These are phyloP conservation scores for Scheffersomyces titani DNA, from an alignment of 1,139 yeast species.

Conservation along the genomic window DNA sequence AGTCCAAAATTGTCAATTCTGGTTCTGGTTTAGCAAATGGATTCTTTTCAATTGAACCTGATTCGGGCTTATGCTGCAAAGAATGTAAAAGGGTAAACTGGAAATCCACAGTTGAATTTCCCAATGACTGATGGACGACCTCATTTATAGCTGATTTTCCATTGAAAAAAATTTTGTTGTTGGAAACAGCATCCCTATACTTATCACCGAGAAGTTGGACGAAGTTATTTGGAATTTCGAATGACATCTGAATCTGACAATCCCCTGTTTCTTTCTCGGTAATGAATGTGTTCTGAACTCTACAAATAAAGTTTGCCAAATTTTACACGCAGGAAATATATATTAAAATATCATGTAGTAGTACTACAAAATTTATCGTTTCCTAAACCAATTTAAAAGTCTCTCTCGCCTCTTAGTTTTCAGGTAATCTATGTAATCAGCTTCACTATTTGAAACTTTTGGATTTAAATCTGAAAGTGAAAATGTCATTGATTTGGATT, in stretches of 20 bases:
- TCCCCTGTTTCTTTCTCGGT: constrained; percentile 6
- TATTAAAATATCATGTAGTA: constrained; percentile 9
- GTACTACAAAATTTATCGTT: constrained; percentile 5
- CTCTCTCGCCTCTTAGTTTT: constrained; percentile 14
- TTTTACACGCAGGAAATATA: constrained; percentile 9
- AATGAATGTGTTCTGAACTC: neutral
- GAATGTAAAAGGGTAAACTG: constrained; percentile 40
- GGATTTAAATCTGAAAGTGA: constrained; percentile 17
- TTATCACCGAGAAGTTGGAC: constrained; percentile 19
- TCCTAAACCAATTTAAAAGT: constrained; percentile 19
- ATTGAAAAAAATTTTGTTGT: constrained; percentile 29
- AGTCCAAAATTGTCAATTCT: constrained; percentile 61
- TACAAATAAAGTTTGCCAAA: neutral
- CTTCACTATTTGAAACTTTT: constrained; percentile 9
- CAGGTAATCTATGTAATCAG: constrained; percentile 2
- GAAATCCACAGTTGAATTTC: constrained; percentile 19
- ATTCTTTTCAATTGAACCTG: constrained; percentile 43
- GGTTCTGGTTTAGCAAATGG: constrained; percentile 87
- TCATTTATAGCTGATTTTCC: constrained; percentile 30
- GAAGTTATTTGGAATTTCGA: constrained; percentile 28
- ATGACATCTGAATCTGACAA: constrained; percentile 15
- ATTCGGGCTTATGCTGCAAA: constrained; percentile 60
- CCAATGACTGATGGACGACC: constrained; percentile 18
- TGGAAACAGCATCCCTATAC: constrained; percentile 29
- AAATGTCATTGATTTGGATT: constrained; percentile 18